These are phyloP conservation scores for Vigna mungo DNA, from an alignment of 306 rosid species.

Conservation along the genomic window DNA sequence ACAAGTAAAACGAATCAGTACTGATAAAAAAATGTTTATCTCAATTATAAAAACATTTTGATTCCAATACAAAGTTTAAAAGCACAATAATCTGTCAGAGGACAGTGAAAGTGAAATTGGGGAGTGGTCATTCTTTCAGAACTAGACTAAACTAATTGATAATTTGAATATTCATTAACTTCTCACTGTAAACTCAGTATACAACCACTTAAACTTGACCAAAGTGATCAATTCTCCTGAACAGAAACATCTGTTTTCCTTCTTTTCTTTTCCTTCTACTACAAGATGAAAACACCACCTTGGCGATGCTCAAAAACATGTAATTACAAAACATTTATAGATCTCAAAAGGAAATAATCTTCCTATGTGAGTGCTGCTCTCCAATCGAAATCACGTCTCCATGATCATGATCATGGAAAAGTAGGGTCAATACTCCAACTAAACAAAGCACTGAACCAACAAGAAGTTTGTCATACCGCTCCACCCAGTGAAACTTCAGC, in stretches of 20 bases:
- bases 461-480: conserved; percentile 92
- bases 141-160: not conserved
- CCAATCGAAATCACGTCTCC: conserved; percentile 57
- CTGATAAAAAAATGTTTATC: not conserved
- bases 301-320: conserved; percentile 29
- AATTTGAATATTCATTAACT: conserved; percentile 33
- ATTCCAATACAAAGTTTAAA: not conserved
- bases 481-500: conserved; percentile 98
- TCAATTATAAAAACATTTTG: too few relatives aligned
- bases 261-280: not conserved
- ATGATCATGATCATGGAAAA: conserved; percentile 74
- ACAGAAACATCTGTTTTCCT: conserved; percentile 18
- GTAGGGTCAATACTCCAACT: conserved; percentile 84
- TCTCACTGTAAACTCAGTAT: conserved; percentile 25
- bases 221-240: conserved; percentile 30
- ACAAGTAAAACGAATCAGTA: not conserved
- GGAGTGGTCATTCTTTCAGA: not conserved
- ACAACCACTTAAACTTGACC: conserved; percentile 32
- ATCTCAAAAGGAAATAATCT: conserved; percentile 63
- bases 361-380: conserved; percentile 72
- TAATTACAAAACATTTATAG: conserved; percentile 34
- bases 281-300: conserved; percentile 31
- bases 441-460: conserved; percentile 89
- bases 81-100: not conserved
- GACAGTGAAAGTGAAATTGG: not conserved